A percentile compares a stretch with the other conserved stretches of the same genome.
Conservation (phyloP, 2,329 filamentous ascomycete species). For the Hymenoscyphus repandus region DNA sequence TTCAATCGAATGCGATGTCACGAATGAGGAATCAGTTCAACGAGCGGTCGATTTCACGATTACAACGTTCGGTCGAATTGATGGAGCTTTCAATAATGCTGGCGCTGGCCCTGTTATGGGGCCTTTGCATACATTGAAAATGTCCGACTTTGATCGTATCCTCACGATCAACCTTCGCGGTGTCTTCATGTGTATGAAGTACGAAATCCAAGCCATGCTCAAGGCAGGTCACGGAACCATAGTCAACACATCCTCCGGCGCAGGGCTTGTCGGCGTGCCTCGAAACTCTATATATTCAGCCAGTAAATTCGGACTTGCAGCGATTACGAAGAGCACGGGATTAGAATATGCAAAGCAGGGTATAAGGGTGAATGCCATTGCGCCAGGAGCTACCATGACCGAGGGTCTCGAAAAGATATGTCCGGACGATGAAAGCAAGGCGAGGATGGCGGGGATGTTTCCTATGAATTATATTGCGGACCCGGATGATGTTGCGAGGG, state of each 20-base stretch:
- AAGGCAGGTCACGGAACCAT: neutral
- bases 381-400: neutral
- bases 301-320: neutral
- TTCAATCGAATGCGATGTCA: neutral
- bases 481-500: neutral
- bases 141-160: neutral
- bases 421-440: neutral
- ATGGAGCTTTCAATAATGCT: neutral
- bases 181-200: constrained; percentile 1
- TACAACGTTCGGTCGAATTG: neutral
- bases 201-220: neutral
- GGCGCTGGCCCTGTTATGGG: neutral
- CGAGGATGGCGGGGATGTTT: neutral
- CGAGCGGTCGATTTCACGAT: neutral
- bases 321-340: neutral
- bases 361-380: neutral
- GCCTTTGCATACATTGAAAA: neutral
- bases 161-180: neutral
- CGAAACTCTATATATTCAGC: neutral
- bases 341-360: neutral
- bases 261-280: neutral
- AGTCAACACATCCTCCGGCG: neutral
- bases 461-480: constrained; percentile 2
- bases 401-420: neutral
- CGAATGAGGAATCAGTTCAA: neutral